A percentile compares a stretch with the other conserved stretches of the same genome.
Evolutionary conservation across 208 protist species (phyloP).

Genomic region (Tetramitus jugosus): DNA sequence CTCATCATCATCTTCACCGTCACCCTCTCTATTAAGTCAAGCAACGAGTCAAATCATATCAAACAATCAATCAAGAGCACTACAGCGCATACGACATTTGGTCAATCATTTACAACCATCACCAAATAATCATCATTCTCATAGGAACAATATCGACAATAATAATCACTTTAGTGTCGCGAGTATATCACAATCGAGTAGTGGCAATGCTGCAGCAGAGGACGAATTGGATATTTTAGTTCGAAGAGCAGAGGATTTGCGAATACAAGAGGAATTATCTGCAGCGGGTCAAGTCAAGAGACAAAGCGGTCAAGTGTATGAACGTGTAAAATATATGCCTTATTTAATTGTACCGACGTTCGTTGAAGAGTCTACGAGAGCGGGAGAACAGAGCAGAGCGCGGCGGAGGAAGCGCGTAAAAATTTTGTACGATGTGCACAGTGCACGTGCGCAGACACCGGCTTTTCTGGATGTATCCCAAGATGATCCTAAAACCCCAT

Average conservation of each 20-base stretch:
- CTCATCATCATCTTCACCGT: no score
- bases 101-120: no score
- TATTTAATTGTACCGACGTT: slow-evolving; percentile 20
- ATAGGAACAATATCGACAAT: no score
- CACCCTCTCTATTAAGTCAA: no score
- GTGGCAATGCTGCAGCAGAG: slow-evolving; percentile 6
- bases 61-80: no score
- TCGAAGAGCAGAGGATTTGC: slow-evolving; percentile 13
- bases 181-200: no score
- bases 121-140: no score
- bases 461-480: slow-evolving; percentile 21
- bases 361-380: slow-evolving; percentile 14
- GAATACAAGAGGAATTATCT: slow-evolving; percentile 17
- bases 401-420: slow-evolving; percentile 12
- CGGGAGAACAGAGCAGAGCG: not conserved
- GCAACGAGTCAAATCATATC: no score
- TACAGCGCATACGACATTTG: no score
- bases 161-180: no score
- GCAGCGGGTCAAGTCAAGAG: not conserved
- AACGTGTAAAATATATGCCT: slow-evolving; percentile 17
- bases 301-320: not conserved
- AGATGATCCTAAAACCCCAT: slow-evolving; percentile 27
- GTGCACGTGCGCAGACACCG: slow-evolving; percentile 18
- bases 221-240: slow-evolving; percentile 21
- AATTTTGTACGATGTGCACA: slow-evolving; percentile 22